Evolutionary conservation across 768 basidiomycete genomes (phyloP).

Genomic region (Neoboletus magnificus): DNA sequence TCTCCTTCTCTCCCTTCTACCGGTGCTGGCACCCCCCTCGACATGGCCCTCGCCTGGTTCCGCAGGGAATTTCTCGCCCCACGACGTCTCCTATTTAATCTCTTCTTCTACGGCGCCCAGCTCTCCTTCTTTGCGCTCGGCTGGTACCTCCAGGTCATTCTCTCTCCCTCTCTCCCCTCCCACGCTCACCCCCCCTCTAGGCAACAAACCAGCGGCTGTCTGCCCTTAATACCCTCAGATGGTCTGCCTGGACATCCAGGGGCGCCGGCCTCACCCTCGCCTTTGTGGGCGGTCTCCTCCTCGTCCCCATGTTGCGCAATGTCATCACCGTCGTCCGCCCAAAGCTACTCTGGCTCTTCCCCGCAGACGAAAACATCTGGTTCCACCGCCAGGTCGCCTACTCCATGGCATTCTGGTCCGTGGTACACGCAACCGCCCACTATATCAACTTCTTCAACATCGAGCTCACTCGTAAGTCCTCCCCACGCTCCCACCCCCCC

Average conservation of each 20-base stretch:
- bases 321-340: constrained; percentile 82
- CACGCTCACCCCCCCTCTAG: constrained; percentile 35
- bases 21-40: not conserved
- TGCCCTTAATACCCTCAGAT: constrained; percentile 74
- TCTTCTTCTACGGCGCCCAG: constrained; percentile 80
- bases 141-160: constrained; percentile 75
- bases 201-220: constrained; percentile 58
- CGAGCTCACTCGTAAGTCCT: constrained; percentile 70
- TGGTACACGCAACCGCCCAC: constrained; percentile 92
- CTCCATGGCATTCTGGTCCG: constrained; percentile 88
- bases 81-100: constrained; percentile 66
- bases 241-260: constrained; percentile 86
- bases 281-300: constrained; percentile 80
- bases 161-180: not conserved
- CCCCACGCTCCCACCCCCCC: not conserved
- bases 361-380: constrained; percentile 95
- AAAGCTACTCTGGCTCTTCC: constrained; percentile 75
- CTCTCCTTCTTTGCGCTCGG: constrained; percentile 75
- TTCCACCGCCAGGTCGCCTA: constrained; percentile 95
- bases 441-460: constrained; percentile 94
- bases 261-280: constrained; percentile 91
- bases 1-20: not conserved
- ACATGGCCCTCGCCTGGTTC: constrained; percentile 49
- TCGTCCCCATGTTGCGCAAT: constrained; percentile 88
- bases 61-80: constrained; percentile 62